Base-by-base conservation (phyloP, 2,329 filamentous ascomycete species). In the Verticillium nonalfalfae region DNA sequence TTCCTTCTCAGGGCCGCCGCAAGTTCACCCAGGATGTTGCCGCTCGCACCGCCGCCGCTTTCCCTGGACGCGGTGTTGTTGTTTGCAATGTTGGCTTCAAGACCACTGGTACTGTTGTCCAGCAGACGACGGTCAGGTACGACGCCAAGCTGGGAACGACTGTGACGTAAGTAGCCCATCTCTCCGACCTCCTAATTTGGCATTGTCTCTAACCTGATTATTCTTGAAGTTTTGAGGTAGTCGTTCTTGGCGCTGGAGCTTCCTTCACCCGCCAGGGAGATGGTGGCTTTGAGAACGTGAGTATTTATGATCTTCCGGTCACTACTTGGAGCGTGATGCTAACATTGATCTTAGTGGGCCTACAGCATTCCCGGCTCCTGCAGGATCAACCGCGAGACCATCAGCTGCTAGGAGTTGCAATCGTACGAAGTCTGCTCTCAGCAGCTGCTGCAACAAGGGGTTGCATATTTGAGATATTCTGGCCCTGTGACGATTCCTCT, bases 11-110 rank as follows among this genome's bases (percentile, higher is more conserved):
- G 54, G 34, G 55, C n/a, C 55, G 55, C 55, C 55, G 55, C 3
- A 57, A 57, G 55, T 57, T 57, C 55, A 57, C 55, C 55, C 55
- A 57, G 55, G 55, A 57, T n/a, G 55, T 57, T 1, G 55, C 55
- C 15, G 10, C 34, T 35, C 6, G 18, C 31, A 57, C 55, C 5
- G 55, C 55, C 33, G 15, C 14, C 15, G 34, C 55, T 9, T 57
- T 57, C 55, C 55, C 55, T 7, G 55, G 55, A 5, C 55, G 15
- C 55, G 55, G 55, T 57, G 55, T 57, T 34, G 55, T 57, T 9
- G 55, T 57, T 13, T 57, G 55, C 55, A 57, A 57, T 13, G 34
- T 57, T 9, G 55, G 55, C n/a, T 57, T 57, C 10, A 34, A 5
- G 4, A 57, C 55, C 4, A 38, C 34, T 18, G 55, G 55, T 14